Evolutionary conservation across 23 red algal species (phyloP).

Genomic region (Gracilaria gracilis): DNA sequence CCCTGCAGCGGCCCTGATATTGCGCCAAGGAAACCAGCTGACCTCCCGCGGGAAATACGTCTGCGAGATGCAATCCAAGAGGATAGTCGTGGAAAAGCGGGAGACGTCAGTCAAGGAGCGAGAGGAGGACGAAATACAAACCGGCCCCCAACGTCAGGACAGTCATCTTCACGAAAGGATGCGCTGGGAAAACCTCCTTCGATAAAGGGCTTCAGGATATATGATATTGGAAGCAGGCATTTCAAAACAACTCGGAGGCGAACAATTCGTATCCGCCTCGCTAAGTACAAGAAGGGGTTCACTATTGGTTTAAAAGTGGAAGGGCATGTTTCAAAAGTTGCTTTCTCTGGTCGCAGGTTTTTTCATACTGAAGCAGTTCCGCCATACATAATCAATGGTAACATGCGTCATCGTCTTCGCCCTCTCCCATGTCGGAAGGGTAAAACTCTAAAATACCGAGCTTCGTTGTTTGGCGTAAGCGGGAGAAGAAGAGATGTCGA

Average conservation of each 20-base stretch:
- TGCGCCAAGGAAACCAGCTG: conserved; percentile 12
- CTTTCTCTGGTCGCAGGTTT: conserved; percentile 7
- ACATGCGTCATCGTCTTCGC: neutral
- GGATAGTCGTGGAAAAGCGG: neutral
- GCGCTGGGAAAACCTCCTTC: neutral
- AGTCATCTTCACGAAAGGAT: neutral
- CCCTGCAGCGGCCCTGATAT: conserved; percentile 34
- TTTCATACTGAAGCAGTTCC: conserved; percentile 33
- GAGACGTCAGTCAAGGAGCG: neutral
- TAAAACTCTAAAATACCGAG: neutral
- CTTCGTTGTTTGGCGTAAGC: neutral
- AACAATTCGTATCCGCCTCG: conserved; percentile 3
- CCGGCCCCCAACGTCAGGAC: neutral
- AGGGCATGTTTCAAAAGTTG: conserved; percentile 36
- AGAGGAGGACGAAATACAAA: neutral
- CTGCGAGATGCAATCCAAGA: conserved; percentile 8
- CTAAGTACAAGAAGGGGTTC: conserved; percentile 35
- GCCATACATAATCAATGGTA: conserved; percentile 67
- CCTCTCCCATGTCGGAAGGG: neutral
- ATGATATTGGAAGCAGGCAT: conserved; percentile 20
- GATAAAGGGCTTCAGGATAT: conserved; percentile 36
- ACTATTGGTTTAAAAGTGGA: conserved; percentile 34
- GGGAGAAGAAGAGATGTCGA: neutral
- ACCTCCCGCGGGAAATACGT: conserved; percentile 38
- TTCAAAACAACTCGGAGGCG: neutral